Conservation (phyloP, 306 rosid species). For the Prunus salicina region DNA sequence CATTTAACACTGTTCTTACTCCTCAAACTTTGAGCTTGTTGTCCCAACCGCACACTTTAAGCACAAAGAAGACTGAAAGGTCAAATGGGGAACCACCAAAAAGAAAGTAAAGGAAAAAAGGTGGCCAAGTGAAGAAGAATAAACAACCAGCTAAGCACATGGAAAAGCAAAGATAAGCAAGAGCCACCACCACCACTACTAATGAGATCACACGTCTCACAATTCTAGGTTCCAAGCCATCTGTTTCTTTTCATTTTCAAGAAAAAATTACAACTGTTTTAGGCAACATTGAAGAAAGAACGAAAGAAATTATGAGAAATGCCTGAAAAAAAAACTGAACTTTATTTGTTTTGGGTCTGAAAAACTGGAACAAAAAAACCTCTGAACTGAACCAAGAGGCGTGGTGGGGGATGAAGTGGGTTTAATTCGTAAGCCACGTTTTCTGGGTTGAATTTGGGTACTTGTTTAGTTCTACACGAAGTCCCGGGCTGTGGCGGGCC, state of each 20-base stretch:
- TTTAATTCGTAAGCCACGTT: constrained; percentile 32
- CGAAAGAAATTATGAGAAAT: background rate
- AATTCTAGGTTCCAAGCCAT: constrained; percentile 32
- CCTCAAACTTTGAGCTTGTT: constrained; percentile 44
- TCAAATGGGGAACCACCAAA: constrained; percentile 18
- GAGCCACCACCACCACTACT: constrained; percentile 34
- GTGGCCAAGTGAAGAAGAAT: constrained; percentile 25
- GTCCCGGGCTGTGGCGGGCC: constrained; percentile 28
- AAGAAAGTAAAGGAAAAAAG: constrained; percentile 6
- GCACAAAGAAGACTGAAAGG: constrained; percentile 20
- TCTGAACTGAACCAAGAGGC: background rate
- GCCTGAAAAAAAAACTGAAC: background rate
- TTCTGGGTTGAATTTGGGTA: constrained; percentile 28
- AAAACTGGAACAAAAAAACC: background rate
- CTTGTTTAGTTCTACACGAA: constrained; percentile 1
- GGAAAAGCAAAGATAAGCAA: constrained; percentile 41
- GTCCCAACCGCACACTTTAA: constrained; percentile 3
- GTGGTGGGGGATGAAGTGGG: constrained; percentile 33
- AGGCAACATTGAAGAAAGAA: background rate
- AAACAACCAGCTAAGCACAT: constrained; percentile 58
- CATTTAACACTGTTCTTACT: constrained; percentile 12
- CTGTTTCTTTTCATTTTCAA: constrained; percentile 15
- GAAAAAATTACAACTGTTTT: constrained; percentile 13
- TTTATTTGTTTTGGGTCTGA: background rate
- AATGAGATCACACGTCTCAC: constrained; percentile 30